Base-by-base conservation (phyloP, 1,139 yeast genomes). In the Casaregolazyma suthepensis region DNA sequence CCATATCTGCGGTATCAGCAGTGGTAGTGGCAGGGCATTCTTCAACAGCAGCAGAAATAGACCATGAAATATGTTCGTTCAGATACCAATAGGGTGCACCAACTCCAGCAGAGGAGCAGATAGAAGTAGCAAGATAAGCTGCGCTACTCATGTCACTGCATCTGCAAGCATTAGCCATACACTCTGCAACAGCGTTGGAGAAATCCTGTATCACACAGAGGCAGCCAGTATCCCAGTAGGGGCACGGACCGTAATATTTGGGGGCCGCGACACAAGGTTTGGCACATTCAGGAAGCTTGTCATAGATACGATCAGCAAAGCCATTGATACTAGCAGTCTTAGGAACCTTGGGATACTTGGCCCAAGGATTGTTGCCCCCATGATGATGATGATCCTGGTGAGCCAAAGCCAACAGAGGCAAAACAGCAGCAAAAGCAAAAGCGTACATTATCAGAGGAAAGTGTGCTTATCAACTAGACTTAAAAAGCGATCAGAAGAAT, bases 191-290 rank as follows among this genome's bases (percentile, higher is more conserved):
- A 46, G 62, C 61, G 20, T 76, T 77, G 42, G 74, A 67, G 78
- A 78, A 77, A 57, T 69, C 73, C 15, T 77, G 73, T 78, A 77
- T 77, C 19, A 76, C 78, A 47, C 81, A 77, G 60, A 77, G 71
- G 62, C 81, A 77, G 3, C 81, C 81, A 38, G 81, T 74, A 59
- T 77, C 81, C 81, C 81, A 77, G 69, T 76, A 76, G 48, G 81
- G 81, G 61, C 81, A 77, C 37, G 59, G 59, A 12, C 59, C 56
- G 26, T 10, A 22, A 18, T 43, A 2, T 26, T 26, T 44, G 20
- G 55, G 52, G 26, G 59, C 49, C 40, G 35, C 38, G 12, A 59
- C 61, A 50, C 61, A 59, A 66, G 62, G 62, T 59, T 71, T 62
- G 46, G 81, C 81, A 66, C 81, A 77, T 1, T 61, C 58, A 20